A percentile compares a stretch with the other conserved stretches of the same genome.
Evolutionary conservation across 1,139 yeast genomes (phyloP).

Genomic region (Candida tetrigidarum): DNA sequence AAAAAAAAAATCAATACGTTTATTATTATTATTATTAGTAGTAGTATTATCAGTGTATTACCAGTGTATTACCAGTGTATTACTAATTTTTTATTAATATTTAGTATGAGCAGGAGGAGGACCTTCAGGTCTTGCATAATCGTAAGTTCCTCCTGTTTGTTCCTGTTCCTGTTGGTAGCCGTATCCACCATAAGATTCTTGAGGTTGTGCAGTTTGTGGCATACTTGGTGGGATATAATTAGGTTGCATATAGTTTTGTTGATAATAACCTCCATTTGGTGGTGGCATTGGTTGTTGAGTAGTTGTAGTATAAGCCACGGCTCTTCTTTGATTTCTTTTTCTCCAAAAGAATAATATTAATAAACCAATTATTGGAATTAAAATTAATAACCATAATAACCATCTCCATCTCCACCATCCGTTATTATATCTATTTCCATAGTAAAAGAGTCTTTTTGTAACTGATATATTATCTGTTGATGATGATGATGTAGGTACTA

Average conservation of each 20-base stretch:
- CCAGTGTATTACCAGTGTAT: no score
- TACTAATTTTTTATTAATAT: constrained; percentile 3
- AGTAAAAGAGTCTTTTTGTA: background rate
- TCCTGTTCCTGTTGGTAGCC: background rate
- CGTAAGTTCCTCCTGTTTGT: constrained; percentile 9
- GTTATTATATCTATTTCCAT: background rate
- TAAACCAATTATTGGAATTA: constrained; percentile 12
- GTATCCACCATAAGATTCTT: constrained; percentile 6
- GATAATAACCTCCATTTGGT: constrained; percentile 1
- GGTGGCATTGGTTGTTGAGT: background rate
- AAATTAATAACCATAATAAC: constrained; percentile 16
- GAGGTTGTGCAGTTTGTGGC: constrained; percentile 4
- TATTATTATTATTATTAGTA: no score
- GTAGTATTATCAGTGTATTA: no score
- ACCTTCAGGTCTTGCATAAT: constrained; percentile 10
- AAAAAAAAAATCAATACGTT: no score
- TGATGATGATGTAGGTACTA: background rate
- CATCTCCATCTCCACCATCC: constrained; percentile 16
- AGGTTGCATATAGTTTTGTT: constrained; percentile 8
- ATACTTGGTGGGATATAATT: constrained; percentile 6
- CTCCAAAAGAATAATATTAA: constrained; percentile 12
- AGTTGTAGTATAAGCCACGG: constrained; percentile 2
- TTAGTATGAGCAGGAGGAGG: constrained; percentile 16
- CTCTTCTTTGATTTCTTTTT: constrained; percentile 8
- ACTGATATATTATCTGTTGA: no score